Evolutionary conservation across 73 alveolate genomes (phyloP), one percentile per base, ranked within the genome.

Genomic region (Stentor coeruleus): DNA sequence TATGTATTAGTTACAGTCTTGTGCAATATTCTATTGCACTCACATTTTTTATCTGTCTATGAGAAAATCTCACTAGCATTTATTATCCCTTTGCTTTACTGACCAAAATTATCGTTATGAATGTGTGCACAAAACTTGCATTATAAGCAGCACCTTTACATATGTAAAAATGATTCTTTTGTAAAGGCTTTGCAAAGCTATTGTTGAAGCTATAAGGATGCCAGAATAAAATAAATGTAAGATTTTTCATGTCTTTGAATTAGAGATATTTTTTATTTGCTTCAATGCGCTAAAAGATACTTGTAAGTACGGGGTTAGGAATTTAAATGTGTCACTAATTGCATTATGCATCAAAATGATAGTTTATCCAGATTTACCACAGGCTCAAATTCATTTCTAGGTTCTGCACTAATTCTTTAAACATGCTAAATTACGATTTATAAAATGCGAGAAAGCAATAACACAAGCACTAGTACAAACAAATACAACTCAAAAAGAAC

Each of bases 1-100:
- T n/a, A n/a, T n/a, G n/a, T n/a, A n/a, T n/a, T n/a, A n/a, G n/a
- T n/a, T n/a, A n/a, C n/a, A n/a, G n/a, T 20, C 97, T 42, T 77
- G 79, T 39, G 96, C 97, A 83, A 73, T 72, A 88, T 85, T 95
- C 96, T 88, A 74, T 82, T 86, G 3, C 98, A 96, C 36, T 84
- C 82, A 74, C 88, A 93, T 36, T 39, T 73, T 3, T 94, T 55
- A 79, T 93, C 96, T 0, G 89, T 81, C 97, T 97, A 94, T 38
- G 86, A 81, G 86, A 91, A 94, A 1, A 90, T 93, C 15, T 98
- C 99, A 36, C 14, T 59, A 38, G 92, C 91, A 58, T 92, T 86
- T 4, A 92, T 90, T 41, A 85, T 59, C 82, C 91, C 91, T 74
- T 92, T 90, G 81, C 83, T 84, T 94, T 96, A 92, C 72, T 90